phyloP scores from a whole-genome alignment of 805 yeast species.

The Starmerella gropengiesseri region DNA sequence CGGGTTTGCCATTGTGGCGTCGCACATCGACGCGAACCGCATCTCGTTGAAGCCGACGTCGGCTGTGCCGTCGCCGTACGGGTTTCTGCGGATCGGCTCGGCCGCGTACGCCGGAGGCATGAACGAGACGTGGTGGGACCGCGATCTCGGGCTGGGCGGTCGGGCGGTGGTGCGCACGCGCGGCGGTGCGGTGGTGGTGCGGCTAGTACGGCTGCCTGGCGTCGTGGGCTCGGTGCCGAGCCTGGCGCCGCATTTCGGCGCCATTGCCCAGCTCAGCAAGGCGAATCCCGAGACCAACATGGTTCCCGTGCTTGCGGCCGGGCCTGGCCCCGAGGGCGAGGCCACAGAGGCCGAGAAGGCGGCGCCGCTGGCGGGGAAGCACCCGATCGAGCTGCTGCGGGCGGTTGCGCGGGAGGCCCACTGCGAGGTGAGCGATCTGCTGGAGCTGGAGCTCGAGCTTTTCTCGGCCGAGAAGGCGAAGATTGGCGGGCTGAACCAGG shows the following conservation, averaged over 20 bases:
- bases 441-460: conserved; percentile 83
- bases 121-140: conserved; percentile 90
- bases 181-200: conserved; percentile 37
- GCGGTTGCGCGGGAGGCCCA: conserved; percentile 56
- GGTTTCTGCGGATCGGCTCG: conserved; percentile 68
- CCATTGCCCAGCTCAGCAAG: conserved; percentile 41
- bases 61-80: conserved; percentile 52
- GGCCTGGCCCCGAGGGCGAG: conserved; percentile 35
- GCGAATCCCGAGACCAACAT: conserved; percentile 80
- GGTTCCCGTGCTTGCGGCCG: conserved; percentile 77
- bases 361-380: conserved; percentile 54
- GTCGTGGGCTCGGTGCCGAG: conserved; percentile 88
- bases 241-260: conserved; percentile 79
- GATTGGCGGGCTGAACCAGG: conserved; percentile 80
- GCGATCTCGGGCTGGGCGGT: conserved; percentile 86
- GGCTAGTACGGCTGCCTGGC: conserved; percentile 64
- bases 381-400: conserved; percentile 57
- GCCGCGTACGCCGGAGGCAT: conserved; percentile 91
- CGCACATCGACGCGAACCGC: conserved; percentile 92
- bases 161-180: conserved; percentile 59
- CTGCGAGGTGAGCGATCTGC: conserved; percentile 46
- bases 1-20: conserved; percentile 82
- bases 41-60: conserved; percentile 81
- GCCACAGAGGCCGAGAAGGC: conserved; percentile 36
- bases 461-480: conserved; percentile 76